Evolutionary conservation across 2,329 filamentous ascomycete species (phyloP).

Genomic region (Rutstroemia sp.): DNA sequence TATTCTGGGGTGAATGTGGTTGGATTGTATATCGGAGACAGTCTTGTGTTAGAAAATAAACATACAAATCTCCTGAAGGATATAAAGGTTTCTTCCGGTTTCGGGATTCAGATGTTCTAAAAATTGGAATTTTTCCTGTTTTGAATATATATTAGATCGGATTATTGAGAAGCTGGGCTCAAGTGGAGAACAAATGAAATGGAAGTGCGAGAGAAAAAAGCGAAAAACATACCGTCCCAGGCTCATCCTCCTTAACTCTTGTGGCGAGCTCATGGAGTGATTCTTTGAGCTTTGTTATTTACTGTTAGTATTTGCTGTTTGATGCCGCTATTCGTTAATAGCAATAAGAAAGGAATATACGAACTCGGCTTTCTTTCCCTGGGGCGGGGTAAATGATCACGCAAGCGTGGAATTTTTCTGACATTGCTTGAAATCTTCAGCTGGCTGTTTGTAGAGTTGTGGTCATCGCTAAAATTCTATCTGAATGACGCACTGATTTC

Average conservation of each 20-base stretch:
- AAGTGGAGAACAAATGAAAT: background rate
- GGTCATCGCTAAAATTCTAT: background rate
- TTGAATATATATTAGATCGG: background rate
- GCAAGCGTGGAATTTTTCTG: background rate
- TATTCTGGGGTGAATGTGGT: background rate
- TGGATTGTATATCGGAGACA: background rate
- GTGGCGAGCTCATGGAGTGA: background rate
- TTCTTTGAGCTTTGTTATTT: background rate
- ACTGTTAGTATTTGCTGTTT: background rate
- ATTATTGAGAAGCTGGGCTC: background rate
- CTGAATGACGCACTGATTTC: background rate
- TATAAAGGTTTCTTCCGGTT: background rate
- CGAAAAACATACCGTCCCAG: background rate
- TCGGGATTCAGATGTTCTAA: background rate
- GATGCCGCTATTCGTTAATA: background rate
- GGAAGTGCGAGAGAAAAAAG: background rate
- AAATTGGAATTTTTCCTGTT: background rate
- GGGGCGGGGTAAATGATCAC: background rate
- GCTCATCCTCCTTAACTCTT: background rate
- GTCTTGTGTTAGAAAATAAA: background rate
- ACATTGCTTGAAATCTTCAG: background rate
- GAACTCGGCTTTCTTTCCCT: background rate
- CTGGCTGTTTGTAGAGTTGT: background rate
- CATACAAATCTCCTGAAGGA: background rate
- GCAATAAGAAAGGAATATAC: background rate